These are phyloP conservation scores for Aspergillus novofumigatus DNA, from an alignment of 2,329 filamentous ascomycete genomes.

Conservation along the genomic window DNA sequence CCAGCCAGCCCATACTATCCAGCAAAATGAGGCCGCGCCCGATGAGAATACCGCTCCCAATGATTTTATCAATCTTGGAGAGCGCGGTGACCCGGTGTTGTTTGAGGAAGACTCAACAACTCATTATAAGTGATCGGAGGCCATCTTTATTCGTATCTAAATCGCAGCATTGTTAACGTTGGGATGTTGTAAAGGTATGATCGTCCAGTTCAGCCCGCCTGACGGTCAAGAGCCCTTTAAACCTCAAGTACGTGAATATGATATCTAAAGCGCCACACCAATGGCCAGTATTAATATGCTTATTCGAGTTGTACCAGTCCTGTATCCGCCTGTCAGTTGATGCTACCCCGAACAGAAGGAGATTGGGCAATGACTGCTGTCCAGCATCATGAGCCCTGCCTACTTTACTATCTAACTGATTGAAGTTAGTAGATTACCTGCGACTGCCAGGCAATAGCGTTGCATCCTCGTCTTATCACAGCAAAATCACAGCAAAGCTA, in stretches of 20 bases:
- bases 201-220: neutral
- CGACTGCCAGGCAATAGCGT: neutral
- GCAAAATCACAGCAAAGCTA: neutral
- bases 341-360: neutral
- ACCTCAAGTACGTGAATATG: neutral
- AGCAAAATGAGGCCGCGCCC: slow-evolving; percentile 57
- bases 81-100: slow-evolving; percentile 75
- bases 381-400: neutral
- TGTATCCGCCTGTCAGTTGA: neutral
- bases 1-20: slow-evolving; percentile 29
- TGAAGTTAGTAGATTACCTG: neutral
- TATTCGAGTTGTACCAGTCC: neutral
- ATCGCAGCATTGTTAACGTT: neutral
- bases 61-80: slow-evolving; percentile 81
- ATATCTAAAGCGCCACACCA: neutral
- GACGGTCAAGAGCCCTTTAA: neutral
- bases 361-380: neutral
- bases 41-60: slow-evolving; percentile 62
- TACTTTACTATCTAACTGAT: neutral
- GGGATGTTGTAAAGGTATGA: neutral
- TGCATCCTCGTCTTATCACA: neutral
- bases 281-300: neutral
- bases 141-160: neutral
- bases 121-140: slow-evolving; percentile 25
- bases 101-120: slow-evolving; percentile 60